These are phyloP conservation scores for Penicillium sp. DNA, from an alignment of 2,329 filamentous ascomycete genomes.

Conservation along the genomic window DNA sequence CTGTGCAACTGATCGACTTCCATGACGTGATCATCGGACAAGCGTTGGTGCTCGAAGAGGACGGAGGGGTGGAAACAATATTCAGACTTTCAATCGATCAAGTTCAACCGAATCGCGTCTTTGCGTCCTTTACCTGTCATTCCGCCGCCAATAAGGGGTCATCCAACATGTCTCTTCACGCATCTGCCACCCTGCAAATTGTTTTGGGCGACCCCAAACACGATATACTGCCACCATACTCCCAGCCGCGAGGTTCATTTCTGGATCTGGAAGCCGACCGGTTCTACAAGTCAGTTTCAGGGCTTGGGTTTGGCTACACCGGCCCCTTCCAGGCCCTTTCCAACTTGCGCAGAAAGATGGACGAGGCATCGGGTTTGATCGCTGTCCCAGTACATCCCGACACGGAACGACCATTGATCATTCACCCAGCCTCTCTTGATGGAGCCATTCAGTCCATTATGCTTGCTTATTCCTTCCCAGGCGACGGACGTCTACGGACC, in stretches of 20 bases:
- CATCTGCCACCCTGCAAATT: constrained; percentile 11
- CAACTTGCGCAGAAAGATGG: constrained; percentile 13
- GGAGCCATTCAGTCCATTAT: constrained; percentile 19
- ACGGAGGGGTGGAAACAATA: constrained; percentile 15
- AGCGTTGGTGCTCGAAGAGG: constrained; percentile 22
- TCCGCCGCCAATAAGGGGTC: constrained; percentile 14
- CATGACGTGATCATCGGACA: constrained; percentile 20
- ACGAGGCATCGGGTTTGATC: constrained; percentile 17
- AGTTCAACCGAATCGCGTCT: neutral
- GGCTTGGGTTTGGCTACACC: constrained; percentile 23
- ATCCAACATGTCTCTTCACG: constrained; percentile 13
- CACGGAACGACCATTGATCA: constrained; percentile 1
- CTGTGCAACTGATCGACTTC: constrained; percentile 19
- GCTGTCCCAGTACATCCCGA: constrained; percentile 6
- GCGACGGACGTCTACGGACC: constrained; percentile 14
- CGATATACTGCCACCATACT: constrained; percentile 7
- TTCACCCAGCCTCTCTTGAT: constrained; percentile 15
- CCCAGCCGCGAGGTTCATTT: neutral
- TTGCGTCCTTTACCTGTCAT: constrained; percentile 16
- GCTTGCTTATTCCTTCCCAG: constrained; percentile 18
- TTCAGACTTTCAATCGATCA: constrained; percentile 17
- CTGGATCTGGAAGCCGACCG: constrained; percentile 16
- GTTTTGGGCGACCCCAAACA: constrained; percentile 5
- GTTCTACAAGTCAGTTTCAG: constrained; percentile 21
- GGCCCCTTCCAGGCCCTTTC: constrained; percentile 19